Base-by-base conservation (phyloP, 805 yeast genomes). In the Saturnispora serradocipensis region DNA sequence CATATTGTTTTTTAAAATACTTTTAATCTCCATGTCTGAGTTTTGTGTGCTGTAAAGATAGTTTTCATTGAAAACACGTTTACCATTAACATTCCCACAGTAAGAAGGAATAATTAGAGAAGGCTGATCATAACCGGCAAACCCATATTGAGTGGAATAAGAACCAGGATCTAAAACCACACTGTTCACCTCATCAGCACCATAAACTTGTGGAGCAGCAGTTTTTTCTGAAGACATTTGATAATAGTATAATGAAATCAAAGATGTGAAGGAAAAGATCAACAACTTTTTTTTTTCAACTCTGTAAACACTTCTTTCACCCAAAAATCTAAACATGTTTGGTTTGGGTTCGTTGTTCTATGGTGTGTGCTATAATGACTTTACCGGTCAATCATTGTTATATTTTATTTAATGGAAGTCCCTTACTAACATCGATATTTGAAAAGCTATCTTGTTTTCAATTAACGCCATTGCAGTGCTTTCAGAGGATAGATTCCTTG, bases 141-240 rank as follows among this genome's bases (percentile, higher is more conserved):
- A 89, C 1, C 99, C 99, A 18, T 84, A 80, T 50, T 91, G 80
- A 6, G 97, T 88, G 54, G 80, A 71, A 55, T 75, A 80, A 10
- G 96, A 84, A 35, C 98, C 98, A 1, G 96, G 90, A 62, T 93
- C 98, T 25, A 91, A 73, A 34, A 91, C 95, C 2, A 93, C 75
- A 27, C 98, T 96, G 56, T 88, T 81, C 56, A 93, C 84, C 66
- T 91, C 99, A 69, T 91, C 93, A 20, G 80, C 82, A 27, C 81
- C 82, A 56, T 75, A 77, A 1, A 75, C 74, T 57, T 75, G 81
- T 34, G 77, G 71, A 6, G 76, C 73, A n/a, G 72, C 64, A 6
- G 68, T 62, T 30, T 58, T 53, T 3, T 65, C 54, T 8, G 54
- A 40, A 11, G 61, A 42, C 51, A 52, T 56, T n/a, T 11, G 30